phyloP scores from a whole-genome alignment of 2,329 filamentous ascomycete species.

The Talaromyces sp. region DNA sequence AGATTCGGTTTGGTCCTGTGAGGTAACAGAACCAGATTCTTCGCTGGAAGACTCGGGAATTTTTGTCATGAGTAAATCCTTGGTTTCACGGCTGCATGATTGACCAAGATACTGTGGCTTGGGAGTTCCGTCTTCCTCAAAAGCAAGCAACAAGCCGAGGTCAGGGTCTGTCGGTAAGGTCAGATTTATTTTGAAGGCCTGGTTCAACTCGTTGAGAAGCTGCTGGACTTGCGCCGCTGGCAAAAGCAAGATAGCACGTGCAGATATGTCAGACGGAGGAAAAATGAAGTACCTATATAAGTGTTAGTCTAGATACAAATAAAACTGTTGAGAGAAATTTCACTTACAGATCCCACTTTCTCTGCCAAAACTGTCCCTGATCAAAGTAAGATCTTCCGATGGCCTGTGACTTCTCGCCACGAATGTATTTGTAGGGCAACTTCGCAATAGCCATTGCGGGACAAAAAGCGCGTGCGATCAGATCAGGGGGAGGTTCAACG shows the following conservation, averaged over 20 bases:
- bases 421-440: conserved; percentile 40
- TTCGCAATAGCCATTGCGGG: conserved; percentile 34
- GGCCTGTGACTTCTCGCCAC: conserved; percentile 23
- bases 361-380: conserved; percentile 43
- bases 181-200: conserved; percentile 45
- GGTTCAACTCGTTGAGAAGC: conserved; percentile 63
- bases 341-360: conserved; percentile 75
- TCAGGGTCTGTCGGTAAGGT: conserved; percentile 53
- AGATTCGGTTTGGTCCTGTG: conserved; percentile 25
- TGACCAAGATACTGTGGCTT: conserved; percentile 64
- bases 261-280: conserved; percentile 42
- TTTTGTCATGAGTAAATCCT: conserved; percentile 27
- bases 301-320: not conserved
- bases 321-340: not conserved
- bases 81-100: conserved; percentile 44
- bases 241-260: conserved; percentile 61
- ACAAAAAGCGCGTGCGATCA: conserved; percentile 29
- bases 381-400: conserved; percentile 38
- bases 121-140: conserved; percentile 56
- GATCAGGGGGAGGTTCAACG: conserved; percentile 1
- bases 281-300: conserved; percentile 62
- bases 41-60: conserved; percentile 25
- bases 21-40: conserved; percentile 15
- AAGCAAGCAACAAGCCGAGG: conserved; percentile 57
- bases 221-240: conserved; percentile 59